A percentile compares a stretch with the other conserved stretches of the same genome.
phyloP scores from a whole-genome alignment of 768 basidiomycete genomes.

The Omphalotus guepiniiformis region DNA sequence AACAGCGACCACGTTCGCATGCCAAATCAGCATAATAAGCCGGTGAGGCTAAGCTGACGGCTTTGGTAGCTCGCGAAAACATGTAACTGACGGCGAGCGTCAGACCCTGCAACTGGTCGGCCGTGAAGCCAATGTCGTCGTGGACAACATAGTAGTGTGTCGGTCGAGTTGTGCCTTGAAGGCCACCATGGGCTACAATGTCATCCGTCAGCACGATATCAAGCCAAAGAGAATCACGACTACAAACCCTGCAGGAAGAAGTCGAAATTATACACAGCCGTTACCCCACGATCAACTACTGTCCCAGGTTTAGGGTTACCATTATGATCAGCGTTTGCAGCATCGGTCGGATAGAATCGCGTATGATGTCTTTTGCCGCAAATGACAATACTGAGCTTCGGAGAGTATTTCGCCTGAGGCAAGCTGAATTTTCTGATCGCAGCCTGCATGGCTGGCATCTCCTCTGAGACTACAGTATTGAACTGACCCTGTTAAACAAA shows the following conservation, averaged over 20 bases:
- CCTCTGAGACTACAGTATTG: slow-evolving; percentile 53
- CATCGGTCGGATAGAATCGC: slow-evolving; percentile 61
- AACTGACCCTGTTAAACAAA: slow-evolving; percentile 67
- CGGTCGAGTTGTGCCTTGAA: slow-evolving; percentile 69
- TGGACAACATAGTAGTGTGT: slow-evolving; percentile 83
- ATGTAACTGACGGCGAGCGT: slow-evolving; percentile 72
- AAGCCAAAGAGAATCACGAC: neutral
- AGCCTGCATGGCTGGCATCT: slow-evolving; percentile 58
- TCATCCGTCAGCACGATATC: neutral
- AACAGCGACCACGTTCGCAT: slow-evolving; percentile 63
- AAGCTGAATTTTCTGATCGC: slow-evolving; percentile 50
- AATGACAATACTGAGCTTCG: slow-evolving; percentile 66
- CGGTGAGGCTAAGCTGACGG: slow-evolving; percentile 77
- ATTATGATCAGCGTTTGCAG: slow-evolving; percentile 48
- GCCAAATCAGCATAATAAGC: slow-evolving; percentile 64
- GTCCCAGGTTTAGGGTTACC: slow-evolving; percentile 78
- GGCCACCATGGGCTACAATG: slow-evolving; percentile 57
- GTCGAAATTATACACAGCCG: slow-evolving; percentile 59
- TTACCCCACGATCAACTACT: slow-evolving; percentile 78
- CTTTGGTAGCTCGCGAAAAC: slow-evolving; percentile 84
- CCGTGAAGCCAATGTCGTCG: slow-evolving; percentile 66
- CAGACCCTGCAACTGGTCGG: slow-evolving; percentile 68
- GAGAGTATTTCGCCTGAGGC: slow-evolving; percentile 37
- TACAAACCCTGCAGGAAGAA: slow-evolving; percentile 59
- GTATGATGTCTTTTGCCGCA: slow-evolving; percentile 62